phyloP scores from a whole-genome alignment of 2,329 filamentous ascomycete species.

The Penicillium sp. region DNA sequence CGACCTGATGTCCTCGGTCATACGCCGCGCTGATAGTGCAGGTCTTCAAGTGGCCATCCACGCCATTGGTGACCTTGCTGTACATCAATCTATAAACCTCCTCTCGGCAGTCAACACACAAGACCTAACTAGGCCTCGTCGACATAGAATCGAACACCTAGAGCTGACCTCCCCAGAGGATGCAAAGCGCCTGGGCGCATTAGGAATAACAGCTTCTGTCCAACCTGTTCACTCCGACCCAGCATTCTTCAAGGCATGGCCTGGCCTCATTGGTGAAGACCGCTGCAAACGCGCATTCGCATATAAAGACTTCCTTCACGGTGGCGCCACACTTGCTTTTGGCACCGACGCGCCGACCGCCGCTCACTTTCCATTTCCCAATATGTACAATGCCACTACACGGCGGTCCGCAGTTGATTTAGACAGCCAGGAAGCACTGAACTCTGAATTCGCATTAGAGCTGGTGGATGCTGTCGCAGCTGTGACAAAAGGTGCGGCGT shows the following conservation, averaged over 20 bases:
- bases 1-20: conserved; percentile 46
- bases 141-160: conserved; percentile 58
- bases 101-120: conserved; percentile 32
- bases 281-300: conserved; percentile 55
- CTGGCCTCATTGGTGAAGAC: conserved; percentile 47
- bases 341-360: conserved; percentile 57
- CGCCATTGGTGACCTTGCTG: conserved; percentile 55
- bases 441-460: conserved; percentile 48
- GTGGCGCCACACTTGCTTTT: conserved; percentile 50
- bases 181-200: conserved; percentile 48
- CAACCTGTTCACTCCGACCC: conserved; percentile 49
- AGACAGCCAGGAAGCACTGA: conserved; percentile 40
- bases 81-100: conserved; percentile 51
- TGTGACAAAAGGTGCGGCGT: conserved; percentile 52
- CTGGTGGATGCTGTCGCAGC: conserved; percentile 49
- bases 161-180: conserved; percentile 54
- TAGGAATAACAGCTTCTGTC: conserved; percentile 50
- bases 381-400: conserved; percentile 57
- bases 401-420: conserved; percentile 50
- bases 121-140: conserved; percentile 29
- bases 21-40: conserved; percentile 48
- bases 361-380: conserved; percentile 49
- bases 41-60: conserved; percentile 56
- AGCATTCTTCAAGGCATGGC: conserved; percentile 53
- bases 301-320: conserved; percentile 53